Conservation (phyloP, 2,329 filamentous ascomycete genomes). For the Xylariales sp. region DNA sequence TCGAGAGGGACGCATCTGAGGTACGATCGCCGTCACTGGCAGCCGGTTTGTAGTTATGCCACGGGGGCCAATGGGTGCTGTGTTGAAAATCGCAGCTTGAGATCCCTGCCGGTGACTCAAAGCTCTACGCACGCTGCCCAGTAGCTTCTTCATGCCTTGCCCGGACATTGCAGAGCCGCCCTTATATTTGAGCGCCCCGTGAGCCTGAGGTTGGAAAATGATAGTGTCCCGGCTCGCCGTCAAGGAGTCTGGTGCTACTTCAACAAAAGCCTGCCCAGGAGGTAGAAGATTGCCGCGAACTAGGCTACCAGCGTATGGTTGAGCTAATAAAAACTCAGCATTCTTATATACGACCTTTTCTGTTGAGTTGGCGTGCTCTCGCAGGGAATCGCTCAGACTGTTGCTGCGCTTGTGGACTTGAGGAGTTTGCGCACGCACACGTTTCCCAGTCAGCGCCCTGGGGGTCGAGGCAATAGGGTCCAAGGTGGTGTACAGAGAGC, state of each 20-base stretch:
- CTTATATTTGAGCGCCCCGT: constrained; percentile 35
- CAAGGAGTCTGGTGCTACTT: constrained; percentile 51
- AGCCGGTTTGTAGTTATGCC: constrained; percentile 54
- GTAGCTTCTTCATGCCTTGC: constrained; percentile 78
- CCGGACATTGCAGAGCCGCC: constrained; percentile 56
- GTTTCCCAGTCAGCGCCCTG: constrained; percentile 53
- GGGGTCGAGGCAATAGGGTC: constrained; percentile 56
- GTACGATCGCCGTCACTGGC: constrained; percentile 57
- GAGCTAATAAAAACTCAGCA: constrained; percentile 54
- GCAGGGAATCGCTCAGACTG: constrained; percentile 79
- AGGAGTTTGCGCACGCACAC: constrained; percentile 48
- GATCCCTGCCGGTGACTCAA: constrained; percentile 56
- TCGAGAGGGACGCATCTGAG: constrained; percentile 41
- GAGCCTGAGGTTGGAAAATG: constrained; percentile 38
- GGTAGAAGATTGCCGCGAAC: constrained; percentile 83
- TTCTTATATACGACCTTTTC: constrained; percentile 50
- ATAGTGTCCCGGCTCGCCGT: constrained; percentile 50
- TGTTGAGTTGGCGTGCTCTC: constrained; percentile 54
- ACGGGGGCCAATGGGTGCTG: constrained; percentile 44
- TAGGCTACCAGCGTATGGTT: constrained; percentile 74
- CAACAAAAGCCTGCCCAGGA: constrained; percentile 76
- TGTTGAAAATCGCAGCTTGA: constrained; percentile 43
- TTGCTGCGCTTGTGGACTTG: constrained; percentile 76
- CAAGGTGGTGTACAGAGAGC: constrained; percentile 38
- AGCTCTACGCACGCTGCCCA: constrained; percentile 81